These are phyloP conservation scores for Calocybe indica DNA, from an alignment of 768 basidiomycete genomes.

Conservation along the genomic window DNA sequence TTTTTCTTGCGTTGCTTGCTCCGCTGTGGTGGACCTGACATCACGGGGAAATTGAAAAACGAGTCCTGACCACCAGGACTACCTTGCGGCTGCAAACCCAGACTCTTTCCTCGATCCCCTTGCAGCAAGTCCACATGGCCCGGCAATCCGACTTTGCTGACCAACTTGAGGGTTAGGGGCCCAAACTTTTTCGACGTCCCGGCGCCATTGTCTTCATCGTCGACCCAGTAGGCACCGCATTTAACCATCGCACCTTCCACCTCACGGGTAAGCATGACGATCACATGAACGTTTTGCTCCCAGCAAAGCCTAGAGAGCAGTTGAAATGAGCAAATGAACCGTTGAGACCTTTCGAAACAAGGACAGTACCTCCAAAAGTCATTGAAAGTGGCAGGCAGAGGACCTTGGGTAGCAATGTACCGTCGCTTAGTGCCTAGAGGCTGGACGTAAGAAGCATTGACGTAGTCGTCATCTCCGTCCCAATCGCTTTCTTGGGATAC, in stretches of 20 bases:
- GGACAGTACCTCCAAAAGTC: conserved; percentile 90
- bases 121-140: neutral
- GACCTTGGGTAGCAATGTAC: conserved; percentile 97
- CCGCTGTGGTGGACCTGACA: neutral
- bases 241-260: conserved; percentile 85
- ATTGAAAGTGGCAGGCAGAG: conserved; percentile 78
- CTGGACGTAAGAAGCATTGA: conserved; percentile 93
- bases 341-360: neutral
- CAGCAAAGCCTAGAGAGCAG: conserved; percentile 59
- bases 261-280: conserved; percentile 95
- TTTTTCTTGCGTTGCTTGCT: neutral
- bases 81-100: no score
- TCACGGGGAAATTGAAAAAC: neutral
- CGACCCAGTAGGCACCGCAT: conserved; percentile 87
- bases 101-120: neutral
- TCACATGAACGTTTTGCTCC: conserved; percentile 92
- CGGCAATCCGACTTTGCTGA: conserved; percentile 26
- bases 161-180: conserved; percentile 52
- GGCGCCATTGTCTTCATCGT: conserved; percentile 18
- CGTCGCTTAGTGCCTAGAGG: conserved; percentile 74
- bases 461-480: conserved; percentile 74
- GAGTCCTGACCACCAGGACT: neutral
- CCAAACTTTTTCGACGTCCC: conserved; percentile 44
- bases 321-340: neutral
- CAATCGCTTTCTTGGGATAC: conserved; percentile 6